These are phyloP conservation scores for Leptoxyphium fumago DNA, from an alignment of 2,329 filamentous ascomycete species.

Conservation along the genomic window DNA sequence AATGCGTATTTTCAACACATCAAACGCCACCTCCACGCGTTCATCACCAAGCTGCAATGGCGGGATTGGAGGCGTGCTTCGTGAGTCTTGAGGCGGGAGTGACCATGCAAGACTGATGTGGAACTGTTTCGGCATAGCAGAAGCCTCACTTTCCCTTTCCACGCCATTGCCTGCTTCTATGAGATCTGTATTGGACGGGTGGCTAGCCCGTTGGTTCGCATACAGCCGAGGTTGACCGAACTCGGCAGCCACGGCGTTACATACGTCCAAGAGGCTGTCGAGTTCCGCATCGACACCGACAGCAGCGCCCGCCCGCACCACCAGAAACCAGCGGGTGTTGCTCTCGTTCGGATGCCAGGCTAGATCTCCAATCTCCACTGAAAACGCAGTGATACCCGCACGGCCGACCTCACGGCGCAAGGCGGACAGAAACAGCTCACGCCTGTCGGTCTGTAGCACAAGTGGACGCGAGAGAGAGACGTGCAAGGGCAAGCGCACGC, in stretches of 20 bases:
- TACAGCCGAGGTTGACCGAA: conserved; percentile 64
- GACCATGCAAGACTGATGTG: conserved; percentile 88
- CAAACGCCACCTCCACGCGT: conserved; percentile 19
- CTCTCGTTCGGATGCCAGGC: conserved; percentile 55
- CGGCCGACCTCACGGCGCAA: conserved; percentile 33
- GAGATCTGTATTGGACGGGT: neutral
- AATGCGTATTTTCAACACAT: conserved; percentile 33
- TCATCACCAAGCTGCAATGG: neutral
- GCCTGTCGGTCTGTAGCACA: conserved; percentile 56
- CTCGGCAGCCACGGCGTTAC: conserved; percentile 46
- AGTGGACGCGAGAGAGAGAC: conserved; percentile 80
- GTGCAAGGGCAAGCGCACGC: conserved; percentile 66
- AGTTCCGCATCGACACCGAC: conserved; percentile 19
- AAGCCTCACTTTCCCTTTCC: too few species aligned
- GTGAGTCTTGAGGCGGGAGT: conserved; percentile 25
- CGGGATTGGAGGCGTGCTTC: neutral
- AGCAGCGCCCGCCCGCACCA: conserved; percentile 44
- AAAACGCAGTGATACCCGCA: conserved; percentile 30
- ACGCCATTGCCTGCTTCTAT: too few species aligned
- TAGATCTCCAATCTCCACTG: conserved; percentile 30
- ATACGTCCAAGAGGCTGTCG: conserved; percentile 43
- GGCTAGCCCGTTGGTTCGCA: conserved; percentile 5
- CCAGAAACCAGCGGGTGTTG: conserved; percentile 65
- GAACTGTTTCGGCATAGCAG: conserved; percentile 32
- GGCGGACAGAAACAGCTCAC: conserved; percentile 48